A percentile compares a stretch with the other conserved stretches of the same genome.
Conservation (phyloP, 2,329 filamentous ascomycete species). For the Xylaria sp. region DNA sequence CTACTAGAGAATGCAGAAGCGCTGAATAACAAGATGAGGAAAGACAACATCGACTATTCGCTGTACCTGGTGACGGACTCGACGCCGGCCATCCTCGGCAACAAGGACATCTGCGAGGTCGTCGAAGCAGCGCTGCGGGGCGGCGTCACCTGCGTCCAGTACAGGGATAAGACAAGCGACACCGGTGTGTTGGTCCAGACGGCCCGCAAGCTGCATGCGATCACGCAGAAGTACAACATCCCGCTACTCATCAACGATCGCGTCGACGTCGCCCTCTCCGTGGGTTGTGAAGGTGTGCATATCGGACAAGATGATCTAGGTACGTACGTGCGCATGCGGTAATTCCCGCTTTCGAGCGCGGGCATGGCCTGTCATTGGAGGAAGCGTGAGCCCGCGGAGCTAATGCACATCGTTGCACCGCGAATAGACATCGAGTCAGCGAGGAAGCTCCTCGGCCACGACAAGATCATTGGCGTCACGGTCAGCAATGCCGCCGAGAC, state of each 20-base stretch:
- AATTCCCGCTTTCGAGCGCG: slow-evolving; percentile 20
- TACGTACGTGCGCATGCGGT: slow-evolving; percentile 51
- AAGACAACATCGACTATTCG: slow-evolving; percentile 73
- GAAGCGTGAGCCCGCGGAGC: not conserved
- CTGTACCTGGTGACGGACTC: slow-evolving; percentile 95
- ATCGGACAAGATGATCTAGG: slow-evolving; percentile 94
- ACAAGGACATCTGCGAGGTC: slow-evolving; percentile 74
- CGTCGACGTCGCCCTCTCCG: slow-evolving; percentile 85
- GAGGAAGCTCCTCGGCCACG: slow-evolving; percentile 75
- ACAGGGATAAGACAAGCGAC: slow-evolving; percentile 86
- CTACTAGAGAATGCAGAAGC: not conserved
- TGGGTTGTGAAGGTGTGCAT: slow-evolving; percentile 91
- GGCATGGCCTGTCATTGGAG: slow-evolving; percentile 16
- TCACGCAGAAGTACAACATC: slow-evolving; percentile 74
- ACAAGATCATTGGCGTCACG: slow-evolving; percentile 88
- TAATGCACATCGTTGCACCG: slow-evolving; percentile 5
- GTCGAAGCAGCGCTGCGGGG: slow-evolving; percentile 80
- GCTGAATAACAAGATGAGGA: slow-evolving; percentile 44
- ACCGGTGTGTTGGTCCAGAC: slow-evolving; percentile 76
- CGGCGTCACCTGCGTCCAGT: slow-evolving; percentile 88
- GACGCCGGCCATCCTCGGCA: slow-evolving; percentile 82
- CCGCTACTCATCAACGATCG: slow-evolving; percentile 94
- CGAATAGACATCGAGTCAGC: slow-evolving; percentile 68
- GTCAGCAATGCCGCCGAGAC: slow-evolving; percentile 81
- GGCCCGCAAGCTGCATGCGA: slow-evolving; percentile 74